phyloP scores from a whole-genome alignment of 1,284 basidiomycete species.

The Pseudozyma flocculosa region DNA sequence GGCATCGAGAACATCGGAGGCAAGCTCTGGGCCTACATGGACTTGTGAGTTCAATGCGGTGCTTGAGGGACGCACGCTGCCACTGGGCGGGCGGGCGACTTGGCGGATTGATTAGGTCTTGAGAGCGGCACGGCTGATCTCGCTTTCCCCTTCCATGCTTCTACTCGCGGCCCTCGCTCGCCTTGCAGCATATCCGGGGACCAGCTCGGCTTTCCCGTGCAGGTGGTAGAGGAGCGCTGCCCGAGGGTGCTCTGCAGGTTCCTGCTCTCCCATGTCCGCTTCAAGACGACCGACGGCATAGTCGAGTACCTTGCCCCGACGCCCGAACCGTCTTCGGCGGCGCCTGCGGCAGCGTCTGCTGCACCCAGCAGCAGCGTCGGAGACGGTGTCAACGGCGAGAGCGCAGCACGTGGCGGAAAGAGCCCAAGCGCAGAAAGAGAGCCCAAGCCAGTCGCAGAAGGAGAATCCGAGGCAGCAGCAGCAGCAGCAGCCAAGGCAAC shows the following conservation, averaged over 20 bases:
- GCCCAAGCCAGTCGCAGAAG: not conserved
- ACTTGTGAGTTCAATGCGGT: too few species aligned
- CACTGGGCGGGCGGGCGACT: too few species aligned
- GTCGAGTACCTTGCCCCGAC: not conserved
- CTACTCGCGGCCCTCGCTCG: not conserved
- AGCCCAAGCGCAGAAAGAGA: not conserved
- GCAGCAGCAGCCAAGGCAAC: not conserved
- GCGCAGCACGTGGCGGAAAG: too few species aligned
- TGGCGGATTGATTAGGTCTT: too few species aligned
- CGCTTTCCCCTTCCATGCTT: not conserved
- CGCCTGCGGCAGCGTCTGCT: too few species aligned
- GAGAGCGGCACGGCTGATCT: too few species aligned
- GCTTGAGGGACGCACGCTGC: too few species aligned
- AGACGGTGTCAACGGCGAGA: not conserved
- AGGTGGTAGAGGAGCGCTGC: not conserved
- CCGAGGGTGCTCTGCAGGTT: not conserved
- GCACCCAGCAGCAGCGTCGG: too few species aligned
- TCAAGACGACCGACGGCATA: not conserved
- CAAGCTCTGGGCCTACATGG: not conserved
- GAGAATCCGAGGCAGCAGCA: not conserved
- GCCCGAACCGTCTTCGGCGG: not conserved
- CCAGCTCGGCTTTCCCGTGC: not conserved
- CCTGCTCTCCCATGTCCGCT: not conserved
- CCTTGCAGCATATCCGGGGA: not conserved
- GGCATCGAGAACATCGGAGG: slow-evolving; percentile 17